phyloP scores from a whole-genome alignment of 441 rosid species.

The Macaranga tanarius region DNA sequence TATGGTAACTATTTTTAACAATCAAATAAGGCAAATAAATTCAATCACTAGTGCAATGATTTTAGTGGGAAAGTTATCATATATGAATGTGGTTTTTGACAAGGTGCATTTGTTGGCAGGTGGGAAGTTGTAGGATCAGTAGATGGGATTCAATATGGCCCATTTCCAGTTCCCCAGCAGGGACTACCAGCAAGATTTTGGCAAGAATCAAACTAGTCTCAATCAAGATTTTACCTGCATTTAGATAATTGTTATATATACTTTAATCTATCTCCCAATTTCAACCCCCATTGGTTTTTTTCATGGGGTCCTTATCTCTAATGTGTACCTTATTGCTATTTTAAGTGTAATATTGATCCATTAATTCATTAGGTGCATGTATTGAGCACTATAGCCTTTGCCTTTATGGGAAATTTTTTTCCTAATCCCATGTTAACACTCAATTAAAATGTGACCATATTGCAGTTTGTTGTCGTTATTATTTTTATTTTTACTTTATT shows the following conservation, averaged over 20 bases:
- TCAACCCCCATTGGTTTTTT: neutral
- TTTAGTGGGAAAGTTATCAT: too few species aligned
- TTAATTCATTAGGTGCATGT: too few species aligned
- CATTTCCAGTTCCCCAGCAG: slow-evolving; percentile 78
- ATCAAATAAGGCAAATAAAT: neutral
- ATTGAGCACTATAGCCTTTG: too few species aligned
- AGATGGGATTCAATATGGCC: slow-evolving; percentile 71
- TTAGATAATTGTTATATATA: too few species aligned
- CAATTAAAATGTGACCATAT: too few species aligned
- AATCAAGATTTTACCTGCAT: neutral
- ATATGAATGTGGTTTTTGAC: slow-evolving; percentile 14
- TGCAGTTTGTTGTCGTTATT: too few species aligned
- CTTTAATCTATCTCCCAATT: too few species aligned
- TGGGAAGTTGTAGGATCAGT: slow-evolving; percentile 71
- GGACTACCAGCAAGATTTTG: slow-evolving; percentile 80
- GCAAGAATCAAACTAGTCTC: slow-evolving; percentile 21
- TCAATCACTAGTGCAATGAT: neutral
- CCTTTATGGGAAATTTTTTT: too few species aligned
- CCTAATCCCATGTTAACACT: too few species aligned
- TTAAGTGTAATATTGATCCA: too few species aligned
- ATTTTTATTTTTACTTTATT: too few species aligned
- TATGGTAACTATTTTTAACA: too few species aligned
- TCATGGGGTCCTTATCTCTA: neutral
- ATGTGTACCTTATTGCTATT: neutral
- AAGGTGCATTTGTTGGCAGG: slow-evolving; percentile 38